phyloP scores from a whole-genome alignment of 2,329 filamentous ascomycete genomes.

The Elsinoe arachidis region DNA sequence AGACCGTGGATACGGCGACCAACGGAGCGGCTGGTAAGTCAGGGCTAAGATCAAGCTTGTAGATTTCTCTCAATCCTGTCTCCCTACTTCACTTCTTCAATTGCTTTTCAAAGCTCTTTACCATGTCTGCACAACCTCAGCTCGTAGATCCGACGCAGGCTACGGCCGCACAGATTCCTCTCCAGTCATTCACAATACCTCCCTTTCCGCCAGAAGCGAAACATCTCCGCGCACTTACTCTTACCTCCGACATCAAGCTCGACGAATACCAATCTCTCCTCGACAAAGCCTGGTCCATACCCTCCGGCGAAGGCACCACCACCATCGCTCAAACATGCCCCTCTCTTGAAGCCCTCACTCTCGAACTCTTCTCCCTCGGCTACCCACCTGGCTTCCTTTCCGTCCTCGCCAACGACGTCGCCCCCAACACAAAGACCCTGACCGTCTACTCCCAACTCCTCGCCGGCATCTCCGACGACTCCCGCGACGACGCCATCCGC shows the following conservation, averaged over 20 bases:
- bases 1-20: not conserved
- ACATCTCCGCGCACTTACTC: slow-evolving; percentile 37
- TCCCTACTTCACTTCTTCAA: not conserved
- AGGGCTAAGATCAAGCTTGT: not conserved
- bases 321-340: slow-evolving; percentile 40
- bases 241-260: slow-evolving; percentile 43
- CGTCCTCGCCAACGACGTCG: slow-evolving; percentile 27
- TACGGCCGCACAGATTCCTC: slow-evolving; percentile 39
- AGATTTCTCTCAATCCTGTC: not conserved
- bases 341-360: slow-evolving; percentile 36
- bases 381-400: slow-evolving; percentile 38
- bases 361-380: slow-evolving; percentile 42
- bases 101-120: not conserved
- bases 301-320: slow-evolving; percentile 33
- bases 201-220: slow-evolving; percentile 37
- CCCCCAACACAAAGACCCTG: slow-evolving; percentile 36
- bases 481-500: slow-evolving; percentile 31
- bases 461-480: slow-evolving; percentile 33
- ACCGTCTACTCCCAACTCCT: slow-evolving; percentile 41
- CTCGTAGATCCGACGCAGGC: slow-evolving; percentile 24
- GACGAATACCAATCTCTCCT: slow-evolving; percentile 37
- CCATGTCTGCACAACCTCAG: slow-evolving; percentile 7
- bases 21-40: not conserved
- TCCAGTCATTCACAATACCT: slow-evolving; percentile 38
- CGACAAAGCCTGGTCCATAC: slow-evolving; percentile 28